Percentiles rank a stretch among this genome's conserved stretches.
Conservation (phyloP, 768 basidiomycete genomes). For the Suillus subluteus region DNA sequence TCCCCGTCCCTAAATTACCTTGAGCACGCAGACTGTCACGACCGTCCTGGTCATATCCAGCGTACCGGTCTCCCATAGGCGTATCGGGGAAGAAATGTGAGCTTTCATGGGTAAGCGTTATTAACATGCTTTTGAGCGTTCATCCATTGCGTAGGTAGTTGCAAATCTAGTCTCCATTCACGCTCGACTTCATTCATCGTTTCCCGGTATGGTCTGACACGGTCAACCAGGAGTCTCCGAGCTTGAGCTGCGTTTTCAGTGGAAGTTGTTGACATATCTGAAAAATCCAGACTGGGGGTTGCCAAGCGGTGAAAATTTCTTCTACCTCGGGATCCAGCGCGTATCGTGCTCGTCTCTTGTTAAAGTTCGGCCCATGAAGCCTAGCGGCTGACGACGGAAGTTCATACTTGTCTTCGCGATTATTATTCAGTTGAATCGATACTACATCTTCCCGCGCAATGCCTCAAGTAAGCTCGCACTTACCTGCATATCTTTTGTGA, state of each 20-base stretch:
- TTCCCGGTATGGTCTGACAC: background rate
- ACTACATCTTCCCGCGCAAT: slow-evolving; percentile 6
- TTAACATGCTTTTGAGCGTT: background rate
- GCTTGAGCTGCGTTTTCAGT: background rate
- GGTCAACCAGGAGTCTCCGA: background rate
- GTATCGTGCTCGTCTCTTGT: slow-evolving; percentile 30
- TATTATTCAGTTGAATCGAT: slow-evolving; percentile 44
- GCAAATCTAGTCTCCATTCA: background rate
- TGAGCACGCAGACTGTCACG: background rate
- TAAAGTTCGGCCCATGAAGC: slow-evolving; percentile 18
- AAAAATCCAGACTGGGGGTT: slow-evolving; percentile 4
- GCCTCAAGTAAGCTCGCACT: background rate
- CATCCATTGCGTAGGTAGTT: background rate
- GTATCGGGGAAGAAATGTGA: background rate
- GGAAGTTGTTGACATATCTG: too few relatives aligned
- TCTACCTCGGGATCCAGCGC: slow-evolving; percentile 5
- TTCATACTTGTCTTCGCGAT: slow-evolving; percentile 29
- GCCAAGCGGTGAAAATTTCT: background rate
- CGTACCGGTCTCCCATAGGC: background rate
- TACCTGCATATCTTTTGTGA: background rate
- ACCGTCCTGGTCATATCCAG: background rate
- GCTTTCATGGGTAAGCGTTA: background rate
- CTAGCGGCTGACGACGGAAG: slow-evolving; percentile 6
- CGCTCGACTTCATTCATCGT: background rate
- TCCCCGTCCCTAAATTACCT: too few relatives aligned